A percentile compares a stretch with the other conserved stretches of the same genome.
These are phyloP conservation scores for Coniochaeta sp. DNA, from an alignment of 2,329 filamentous ascomycete species.

Conservation along the genomic window DNA sequence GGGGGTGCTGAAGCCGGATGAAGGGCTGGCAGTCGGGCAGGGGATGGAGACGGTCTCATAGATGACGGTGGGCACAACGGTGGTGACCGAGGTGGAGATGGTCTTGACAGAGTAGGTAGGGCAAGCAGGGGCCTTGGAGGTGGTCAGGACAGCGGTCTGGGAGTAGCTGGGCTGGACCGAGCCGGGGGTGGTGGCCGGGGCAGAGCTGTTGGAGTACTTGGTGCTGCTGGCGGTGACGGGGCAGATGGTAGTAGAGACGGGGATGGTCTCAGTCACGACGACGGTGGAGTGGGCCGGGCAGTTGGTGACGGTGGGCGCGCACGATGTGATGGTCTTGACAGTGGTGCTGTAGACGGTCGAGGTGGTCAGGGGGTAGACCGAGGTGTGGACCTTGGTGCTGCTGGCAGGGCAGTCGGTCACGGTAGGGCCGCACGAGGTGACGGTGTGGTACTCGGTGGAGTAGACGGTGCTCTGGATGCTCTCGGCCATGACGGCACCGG, in stretches of 20 bases:
- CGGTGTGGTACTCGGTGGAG: constrained; percentile 50
- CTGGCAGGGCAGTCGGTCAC: constrained; percentile 42
- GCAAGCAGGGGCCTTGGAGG: constrained; percentile 19
- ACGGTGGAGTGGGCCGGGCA: constrained; percentile 42
- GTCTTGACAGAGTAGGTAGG: constrained; percentile 36
- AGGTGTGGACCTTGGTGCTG: constrained; percentile 18
- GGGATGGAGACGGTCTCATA: constrained; percentile 37
- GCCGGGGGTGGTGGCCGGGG: constrained; percentile 12
- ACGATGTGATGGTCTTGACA: constrained; percentile 54
- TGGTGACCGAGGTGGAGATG: constrained; percentile 49
- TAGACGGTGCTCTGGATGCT: constrained; percentile 36
- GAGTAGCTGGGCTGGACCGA: constrained; percentile 11
- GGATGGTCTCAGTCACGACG: constrained; percentile 27
- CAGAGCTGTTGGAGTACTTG: constrained; percentile 16
- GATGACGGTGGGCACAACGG: constrained; percentile 46
- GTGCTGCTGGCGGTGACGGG: constrained; percentile 7
- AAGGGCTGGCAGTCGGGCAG: constrained; percentile 27
- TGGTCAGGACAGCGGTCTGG: constrained; percentile 4
- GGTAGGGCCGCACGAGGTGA: constrained; percentile 50
- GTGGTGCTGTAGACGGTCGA: constrained; percentile 49
- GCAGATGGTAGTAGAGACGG: constrained; percentile 18
- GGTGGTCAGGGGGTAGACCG: constrained; percentile 27
- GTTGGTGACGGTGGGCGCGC: constrained; percentile 52
- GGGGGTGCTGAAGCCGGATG: constrained; percentile 16
- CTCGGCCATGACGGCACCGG: constrained; percentile 31